Evolutionary conservation across 768 basidiomycete genomes (phyloP).

Genomic region (Grammothele lineata): DNA sequence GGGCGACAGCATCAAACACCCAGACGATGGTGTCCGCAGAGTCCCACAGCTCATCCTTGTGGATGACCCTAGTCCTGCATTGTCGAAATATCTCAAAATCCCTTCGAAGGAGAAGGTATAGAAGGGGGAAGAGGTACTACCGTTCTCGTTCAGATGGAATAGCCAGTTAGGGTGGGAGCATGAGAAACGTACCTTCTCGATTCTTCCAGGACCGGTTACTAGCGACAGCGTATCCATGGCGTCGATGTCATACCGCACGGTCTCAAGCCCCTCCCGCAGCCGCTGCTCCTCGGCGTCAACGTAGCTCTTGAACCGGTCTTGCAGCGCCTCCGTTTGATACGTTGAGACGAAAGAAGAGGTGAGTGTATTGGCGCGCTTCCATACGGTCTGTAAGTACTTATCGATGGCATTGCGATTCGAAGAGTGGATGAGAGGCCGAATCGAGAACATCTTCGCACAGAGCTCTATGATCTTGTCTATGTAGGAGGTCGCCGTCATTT

Average conservation of each 20-base stretch:
- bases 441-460: conserved; percentile 12
- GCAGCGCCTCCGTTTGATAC: conserved; percentile 1
- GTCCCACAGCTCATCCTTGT: conserved; percentile 28
- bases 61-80: conserved; percentile 22
- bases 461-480: conserved; percentile 10
- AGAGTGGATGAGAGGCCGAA: neutral
- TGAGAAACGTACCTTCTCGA: too few species aligned
- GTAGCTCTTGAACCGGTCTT: conserved; percentile 23
- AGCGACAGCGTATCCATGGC: conserved; percentile 26
- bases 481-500: conserved; percentile 7
- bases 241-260: conserved; percentile 29
- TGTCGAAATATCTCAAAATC: conserved; percentile 31
- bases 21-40: conserved; percentile 20
- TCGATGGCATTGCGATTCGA: conserved; percentile 20
- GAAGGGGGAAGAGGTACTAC: conserved; percentile 33
- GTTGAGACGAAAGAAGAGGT: too few species aligned
- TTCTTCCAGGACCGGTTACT: conserved; percentile 30
- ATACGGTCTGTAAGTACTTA: conserved; percentile 18
- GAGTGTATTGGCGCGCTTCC: neutral
- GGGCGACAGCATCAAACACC: too few species aligned
- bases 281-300: conserved; percentile 23
- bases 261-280: conserved; percentile 24
- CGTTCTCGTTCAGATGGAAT: too few species aligned
- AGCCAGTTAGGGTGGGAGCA: too few species aligned
- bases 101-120: conserved; percentile 31